phyloP scores from a whole-genome alignment of 2,329 filamentous ascomycete genomes.

The Didymella segeticola region DNA sequence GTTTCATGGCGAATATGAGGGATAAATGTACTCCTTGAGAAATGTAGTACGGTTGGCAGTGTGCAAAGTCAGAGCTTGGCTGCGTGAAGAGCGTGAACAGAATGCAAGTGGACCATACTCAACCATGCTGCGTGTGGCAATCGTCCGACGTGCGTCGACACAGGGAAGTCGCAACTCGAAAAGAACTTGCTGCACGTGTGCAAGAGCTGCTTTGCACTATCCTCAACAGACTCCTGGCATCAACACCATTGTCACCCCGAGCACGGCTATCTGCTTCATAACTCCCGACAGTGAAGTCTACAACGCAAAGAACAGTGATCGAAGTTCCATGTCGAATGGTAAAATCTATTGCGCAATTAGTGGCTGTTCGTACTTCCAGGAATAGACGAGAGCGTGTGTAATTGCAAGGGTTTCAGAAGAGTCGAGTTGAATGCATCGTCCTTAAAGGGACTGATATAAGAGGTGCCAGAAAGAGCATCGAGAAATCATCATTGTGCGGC shows the following conservation, averaged over 20 bases:
- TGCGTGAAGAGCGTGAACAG: neutral
- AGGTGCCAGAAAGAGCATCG: slow-evolving; percentile 77
- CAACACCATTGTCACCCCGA: neutral
- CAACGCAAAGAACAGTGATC: slow-evolving; percentile 15
- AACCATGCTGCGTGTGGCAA: neutral
- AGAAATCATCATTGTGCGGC: slow-evolving; percentile 29
- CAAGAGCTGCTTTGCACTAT: neutral
- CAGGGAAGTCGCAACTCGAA: neutral
- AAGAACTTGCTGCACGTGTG: neutral
- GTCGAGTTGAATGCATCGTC: slow-evolving; percentile 47
- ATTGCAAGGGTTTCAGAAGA: slow-evolving; percentile 38
- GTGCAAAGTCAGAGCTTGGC: neutral
- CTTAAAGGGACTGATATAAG: slow-evolving; percentile 64
- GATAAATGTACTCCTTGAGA: slow-evolving; percentile 7
- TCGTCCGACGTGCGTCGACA: neutral
- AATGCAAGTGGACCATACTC: neutral
- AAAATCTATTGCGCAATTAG: slow-evolving; percentile 5
- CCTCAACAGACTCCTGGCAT: neutral
- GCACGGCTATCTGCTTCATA: slow-evolving; percentile 10
- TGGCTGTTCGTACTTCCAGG: neutral
- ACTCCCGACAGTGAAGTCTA: neutral
- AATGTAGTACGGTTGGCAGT: slow-evolving; percentile 6
- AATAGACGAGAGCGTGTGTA: neutral
- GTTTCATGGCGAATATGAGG: slow-evolving; percentile 29
- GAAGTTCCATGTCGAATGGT: neutral